Base-by-base conservation (phyloP, 2,329 filamentous ascomycete species). In the Colletotrichum viniferum region DNA sequence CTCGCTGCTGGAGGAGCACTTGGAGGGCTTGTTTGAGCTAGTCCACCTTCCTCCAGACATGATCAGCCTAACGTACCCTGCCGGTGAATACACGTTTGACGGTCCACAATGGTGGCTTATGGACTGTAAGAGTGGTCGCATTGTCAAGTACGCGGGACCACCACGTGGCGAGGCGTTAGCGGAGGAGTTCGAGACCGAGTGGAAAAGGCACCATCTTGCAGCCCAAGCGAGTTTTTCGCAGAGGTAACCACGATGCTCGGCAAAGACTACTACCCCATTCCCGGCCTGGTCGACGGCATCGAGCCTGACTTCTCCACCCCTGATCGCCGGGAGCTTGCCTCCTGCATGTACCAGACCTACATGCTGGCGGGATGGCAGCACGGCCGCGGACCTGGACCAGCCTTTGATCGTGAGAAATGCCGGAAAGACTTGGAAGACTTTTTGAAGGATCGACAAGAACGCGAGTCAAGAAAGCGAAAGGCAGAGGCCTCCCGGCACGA, bases 11-110 rank as follows among this genome's bases (percentile, higher is more conserved):
- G 26, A 56, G 12, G n/a, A 36, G 1, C 10, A 30, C 16, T 36
- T 68, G 14, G 43, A 68, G 52, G 65, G 65, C 30, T n/a, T 32
- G 16, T 68, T 56, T 30, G 65, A 75, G 34, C 70, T 79, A 13
- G 9, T 26, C 5, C 61, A 64, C 24, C 61, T 64, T 6, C 34
- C 24, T 5, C 55, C 66, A 21, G 52, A 69, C 12, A 24, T 69
- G 13, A 30, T 69, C 66, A 69, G 55, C 66, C 30, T 69, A 3
- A 69, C 66, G 32, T 38, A 70, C 21, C 68, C 68, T 32, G 56
- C 56, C 26, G 68, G 68, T 1, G 58, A 62, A 7, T 70, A 70
- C 26, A 70, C 36, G 18, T 58, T 55, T 24, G 63, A 70, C 30
- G 68, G 68, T 21, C 68, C 58, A 38, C 58, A 70, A 38, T 70